Percentiles rank a stretch among this genome's conserved stretches.
phyloP scores from a whole-genome alignment of 371 early-diverging fungal species.

The Catenaria anguillulae region DNA sequence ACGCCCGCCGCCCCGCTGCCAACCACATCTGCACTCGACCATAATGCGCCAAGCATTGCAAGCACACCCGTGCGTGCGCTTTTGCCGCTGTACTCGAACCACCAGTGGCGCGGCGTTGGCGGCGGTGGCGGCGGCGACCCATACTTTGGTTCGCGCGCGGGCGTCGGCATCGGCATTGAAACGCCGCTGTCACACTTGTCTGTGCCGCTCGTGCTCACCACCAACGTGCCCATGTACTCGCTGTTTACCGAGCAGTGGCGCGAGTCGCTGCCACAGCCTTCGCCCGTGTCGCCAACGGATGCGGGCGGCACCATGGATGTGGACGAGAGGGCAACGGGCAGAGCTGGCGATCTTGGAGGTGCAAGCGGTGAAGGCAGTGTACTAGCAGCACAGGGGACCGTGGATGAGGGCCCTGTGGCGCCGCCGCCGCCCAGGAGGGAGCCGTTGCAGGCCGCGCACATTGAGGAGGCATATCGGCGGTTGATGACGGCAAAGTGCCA shows the following conservation, averaged over 20 bases:
- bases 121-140: too few relatives aligned
- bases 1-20: too few relatives aligned
- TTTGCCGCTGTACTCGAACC: too few relatives aligned
- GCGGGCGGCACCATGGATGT: conserved; percentile 6
- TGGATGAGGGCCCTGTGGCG: conserved; percentile 20
- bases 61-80: too few relatives aligned
- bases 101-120: too few relatives aligned
- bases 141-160: too few relatives aligned
- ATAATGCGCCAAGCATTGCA: too few relatives aligned
- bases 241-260: conserved; percentile 7
- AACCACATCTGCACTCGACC: too few relatives aligned
- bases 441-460: conserved; percentile 67
- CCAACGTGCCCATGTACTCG: too few relatives aligned
- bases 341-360: conserved; percentile 8
- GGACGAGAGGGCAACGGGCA: conserved; percentile 5
- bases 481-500: conserved; percentile 19
- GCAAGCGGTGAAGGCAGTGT: conserved; percentile 10
- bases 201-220: too few relatives aligned
- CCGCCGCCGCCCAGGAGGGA: conserved; percentile 45
- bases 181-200: too few relatives aligned
- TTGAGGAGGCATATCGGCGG: conserved; percentile 77
- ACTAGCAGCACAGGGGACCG: conserved; percentile 10
- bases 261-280: conserved; percentile 31
- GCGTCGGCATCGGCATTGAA: too few relatives aligned
- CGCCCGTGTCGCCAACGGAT: conserved; percentile 12